Evolutionary conservation across 176 grass and related monocot species (phyloP).

Genomic region (Musa troglodytarum): DNA sequence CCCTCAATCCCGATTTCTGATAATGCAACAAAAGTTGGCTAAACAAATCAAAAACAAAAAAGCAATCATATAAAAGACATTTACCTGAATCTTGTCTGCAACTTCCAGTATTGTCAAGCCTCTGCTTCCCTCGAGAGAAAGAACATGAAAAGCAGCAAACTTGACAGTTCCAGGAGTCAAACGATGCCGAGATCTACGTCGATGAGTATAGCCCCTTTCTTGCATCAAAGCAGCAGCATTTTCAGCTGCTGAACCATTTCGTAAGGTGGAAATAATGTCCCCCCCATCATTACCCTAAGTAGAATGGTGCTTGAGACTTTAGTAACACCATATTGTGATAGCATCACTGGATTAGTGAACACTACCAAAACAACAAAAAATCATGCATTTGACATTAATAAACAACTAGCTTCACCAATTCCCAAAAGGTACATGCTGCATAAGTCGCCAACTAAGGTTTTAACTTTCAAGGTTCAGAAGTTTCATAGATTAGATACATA

Average conservation of each 20-base stretch:
- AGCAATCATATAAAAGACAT: constrained; percentile 7
- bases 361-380: background rate
- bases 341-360: background rate
- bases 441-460: too few species aligned
- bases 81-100: constrained; percentile 96
- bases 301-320: background rate
- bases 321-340: background rate
- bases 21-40: background rate
- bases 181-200: constrained; percentile 65
- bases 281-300: constrained; percentile 49
- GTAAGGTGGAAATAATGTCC: constrained; percentile 64
- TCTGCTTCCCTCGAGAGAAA: constrained; percentile 81
- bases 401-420: too few species aligned
- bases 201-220: constrained; percentile 69
- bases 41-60: background rate
- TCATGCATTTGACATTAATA: background rate
- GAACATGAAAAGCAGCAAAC: constrained; percentile 96
- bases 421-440: too few species aligned
- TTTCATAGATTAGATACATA: too few species aligned
- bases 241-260: constrained; percentile 73
- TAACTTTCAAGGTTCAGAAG: too few species aligned
- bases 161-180: constrained; percentile 95
- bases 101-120: constrained; percentile 91
- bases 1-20: constrained; percentile 91
- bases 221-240: constrained; percentile 82